These are phyloP conservation scores for Poteriospumella lacustris DNA, from an alignment of 108 stramenopile genomes.

Conservation along the genomic window DNA sequence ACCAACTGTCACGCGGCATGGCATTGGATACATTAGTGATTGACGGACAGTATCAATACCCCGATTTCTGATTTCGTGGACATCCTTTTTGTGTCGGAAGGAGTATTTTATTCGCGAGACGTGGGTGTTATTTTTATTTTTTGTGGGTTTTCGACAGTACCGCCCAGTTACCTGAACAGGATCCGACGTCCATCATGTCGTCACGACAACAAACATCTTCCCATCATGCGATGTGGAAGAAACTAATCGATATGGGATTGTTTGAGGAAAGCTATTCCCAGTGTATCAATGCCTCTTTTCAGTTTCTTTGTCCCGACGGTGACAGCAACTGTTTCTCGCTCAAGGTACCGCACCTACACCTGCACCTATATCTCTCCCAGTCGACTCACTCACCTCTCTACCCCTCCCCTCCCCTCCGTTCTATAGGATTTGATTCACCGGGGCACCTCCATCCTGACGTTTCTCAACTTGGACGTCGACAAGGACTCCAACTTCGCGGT, in stretches of 20 bases:
- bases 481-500: not conserved
- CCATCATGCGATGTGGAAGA: not conserved
- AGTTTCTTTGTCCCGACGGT: not conserved
- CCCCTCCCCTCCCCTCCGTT: not conserved
- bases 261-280: conserved; percentile 4
- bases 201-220: no score
- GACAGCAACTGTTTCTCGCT: not conserved
- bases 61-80: no score
- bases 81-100: no score
- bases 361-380: not conserved
- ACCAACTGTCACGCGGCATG: no score
- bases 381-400: not conserved
- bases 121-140: no score
- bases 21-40: no score
- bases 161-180: no score
- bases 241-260: not conserved
- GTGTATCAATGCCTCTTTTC: not conserved
- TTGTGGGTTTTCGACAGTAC: no score
- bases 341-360: not conserved
- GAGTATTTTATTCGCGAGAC: no score
- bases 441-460: not conserved
- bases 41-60: no score
- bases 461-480: not conserved
- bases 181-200: no score
- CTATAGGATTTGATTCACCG: not conserved